phyloP scores from a whole-genome alignment of 2,329 filamentous ascomycete genomes.

The Plenodomus lindquistii region DNA sequence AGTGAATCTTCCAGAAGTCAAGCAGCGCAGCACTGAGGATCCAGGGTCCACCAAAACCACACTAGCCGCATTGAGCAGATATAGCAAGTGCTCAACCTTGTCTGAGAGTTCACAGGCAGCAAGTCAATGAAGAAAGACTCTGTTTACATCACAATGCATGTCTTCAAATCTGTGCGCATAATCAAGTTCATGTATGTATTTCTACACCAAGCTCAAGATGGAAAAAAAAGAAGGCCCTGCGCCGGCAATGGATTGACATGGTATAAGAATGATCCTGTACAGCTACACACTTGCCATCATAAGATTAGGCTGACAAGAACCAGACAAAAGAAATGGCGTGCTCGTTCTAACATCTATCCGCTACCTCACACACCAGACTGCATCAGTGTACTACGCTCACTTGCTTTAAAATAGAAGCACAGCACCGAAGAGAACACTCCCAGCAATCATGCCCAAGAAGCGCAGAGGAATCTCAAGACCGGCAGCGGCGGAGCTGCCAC shows the following conservation, averaged over 20 bases:
- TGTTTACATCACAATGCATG: too few species aligned
- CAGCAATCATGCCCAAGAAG: conserved; percentile 35
- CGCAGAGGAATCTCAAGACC: conserved; percentile 32
- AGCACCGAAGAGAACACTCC: conserved; percentile 38
- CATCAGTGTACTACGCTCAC: background rate
- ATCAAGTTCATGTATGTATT: conserved; percentile 8
- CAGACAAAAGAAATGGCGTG: conserved; percentile 5
- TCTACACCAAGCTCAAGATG: conserved; percentile 4
- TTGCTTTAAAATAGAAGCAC: conserved; percentile 34
- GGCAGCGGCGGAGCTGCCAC: conserved; percentile 23
- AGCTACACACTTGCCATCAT: conserved; percentile 2
- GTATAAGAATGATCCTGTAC: conserved; percentile 5
- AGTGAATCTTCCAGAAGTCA: background rate
- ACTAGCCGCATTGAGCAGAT: conserved; percentile 1
- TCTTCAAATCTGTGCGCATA: background rate
- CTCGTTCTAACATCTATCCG: conserved; percentile 6
- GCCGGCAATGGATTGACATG: conserved; percentile 10
- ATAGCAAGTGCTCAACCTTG: background rate
- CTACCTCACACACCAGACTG: conserved; percentile 4
- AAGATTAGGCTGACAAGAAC: conserved; percentile 4
- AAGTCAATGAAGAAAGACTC: too few species aligned
- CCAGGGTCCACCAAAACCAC: conserved; percentile 3
- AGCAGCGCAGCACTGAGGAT: background rate
- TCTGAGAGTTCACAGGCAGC: too few species aligned
- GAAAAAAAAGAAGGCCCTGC: conserved; percentile 9